Evolutionary conservation across 2,329 filamentous ascomycete genomes (phyloP).

Genomic region (Byssochlamys sp.): DNA sequence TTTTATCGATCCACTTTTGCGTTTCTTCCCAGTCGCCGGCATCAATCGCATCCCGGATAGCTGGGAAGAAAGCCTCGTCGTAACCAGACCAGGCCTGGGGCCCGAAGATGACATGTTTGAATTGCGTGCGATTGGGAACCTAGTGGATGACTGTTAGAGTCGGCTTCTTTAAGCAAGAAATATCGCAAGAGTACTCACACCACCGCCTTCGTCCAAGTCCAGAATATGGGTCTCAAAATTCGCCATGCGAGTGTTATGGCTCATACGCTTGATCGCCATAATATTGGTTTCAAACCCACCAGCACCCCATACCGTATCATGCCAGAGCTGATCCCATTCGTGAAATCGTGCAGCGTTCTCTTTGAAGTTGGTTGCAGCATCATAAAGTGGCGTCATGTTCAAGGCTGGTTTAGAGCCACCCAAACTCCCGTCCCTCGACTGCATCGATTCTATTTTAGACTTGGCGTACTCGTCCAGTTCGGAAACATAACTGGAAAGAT

Average conservation of each 20-base stretch:
- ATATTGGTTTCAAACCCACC: conserved; percentile 67
- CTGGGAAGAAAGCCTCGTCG: conserved; percentile 63
- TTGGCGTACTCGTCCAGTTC: conserved; percentile 59
- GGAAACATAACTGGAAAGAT: conserved; percentile 55
- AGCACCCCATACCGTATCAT: conserved; percentile 57
- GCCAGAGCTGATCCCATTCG: conserved; percentile 69
- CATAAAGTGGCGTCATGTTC: conserved; percentile 50
- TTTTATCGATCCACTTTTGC: conserved; percentile 59
- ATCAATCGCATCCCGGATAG: conserved; percentile 71
- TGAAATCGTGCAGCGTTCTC: conserved; percentile 56
- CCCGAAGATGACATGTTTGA: conserved; percentile 84
- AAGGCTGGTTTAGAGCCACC: conserved; percentile 26
- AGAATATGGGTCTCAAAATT: conserved; percentile 74
- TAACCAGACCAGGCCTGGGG: conserved; percentile 67
- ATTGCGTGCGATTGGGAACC: conserved; percentile 81
- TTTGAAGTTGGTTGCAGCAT: conserved; percentile 54
- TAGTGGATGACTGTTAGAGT: conserved; percentile 25
- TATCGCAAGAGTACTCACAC: conserved; percentile 52
- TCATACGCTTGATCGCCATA: conserved; percentile 57
- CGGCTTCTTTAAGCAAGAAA: neutral
- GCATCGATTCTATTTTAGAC: conserved; percentile 39
- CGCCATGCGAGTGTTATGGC: conserved; percentile 70
- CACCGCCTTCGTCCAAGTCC: conserved; percentile 61
- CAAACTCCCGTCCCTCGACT: neutral
- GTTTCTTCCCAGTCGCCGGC: conserved; percentile 60